phyloP scores from a whole-genome alignment of 2,329 filamentous ascomycete species.

The Fusarium oxysporum region DNA sequence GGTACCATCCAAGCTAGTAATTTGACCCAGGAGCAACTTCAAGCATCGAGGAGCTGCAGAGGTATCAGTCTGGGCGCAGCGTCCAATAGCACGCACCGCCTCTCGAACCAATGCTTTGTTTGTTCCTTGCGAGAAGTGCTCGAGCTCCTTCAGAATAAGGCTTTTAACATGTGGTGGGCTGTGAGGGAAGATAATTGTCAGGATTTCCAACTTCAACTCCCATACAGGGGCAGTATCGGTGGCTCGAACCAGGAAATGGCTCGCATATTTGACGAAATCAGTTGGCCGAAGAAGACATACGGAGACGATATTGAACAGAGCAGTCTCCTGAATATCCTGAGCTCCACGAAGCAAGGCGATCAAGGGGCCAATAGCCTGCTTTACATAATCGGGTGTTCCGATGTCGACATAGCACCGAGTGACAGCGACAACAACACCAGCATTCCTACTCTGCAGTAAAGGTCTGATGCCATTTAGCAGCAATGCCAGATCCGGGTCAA shows the following conservation, averaged over 20 bases:
- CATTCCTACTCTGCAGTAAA: slow-evolving; percentile 92
- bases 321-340: slow-evolving; percentile 88
- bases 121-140: slow-evolving; percentile 84
- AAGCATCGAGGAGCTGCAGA: slow-evolving; percentile 82
- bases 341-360: slow-evolving; percentile 86
- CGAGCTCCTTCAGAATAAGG: slow-evolving; percentile 89
- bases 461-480: slow-evolving; percentile 83
- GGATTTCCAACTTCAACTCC: slow-evolving; percentile 90
- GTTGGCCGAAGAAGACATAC: slow-evolving; percentile 81
- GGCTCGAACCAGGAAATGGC: slow-evolving; percentile 87
- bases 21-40: slow-evolving; percentile 84
- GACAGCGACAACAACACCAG: slow-evolving; percentile 90
- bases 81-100: slow-evolving; percentile 90
- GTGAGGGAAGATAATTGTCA: slow-evolving; percentile 91
- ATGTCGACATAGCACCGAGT: slow-evolving; percentile 87
- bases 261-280: slow-evolving; percentile 88
- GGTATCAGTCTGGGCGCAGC: slow-evolving; percentile 85
- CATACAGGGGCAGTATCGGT: slow-evolving; percentile 85
- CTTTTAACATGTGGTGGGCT: slow-evolving; percentile 81
- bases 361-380: slow-evolving; percentile 82
- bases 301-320: slow-evolving; percentile 94
- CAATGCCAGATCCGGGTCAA: slow-evolving; percentile 86
- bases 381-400: slow-evolving; percentile 81
- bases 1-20: slow-evolving; percentile 87
- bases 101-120: slow-evolving; percentile 86